phyloP scores from a whole-genome alignment of 192 early-diverging fungal genomes.

The Linnemannia elongata region DNA sequence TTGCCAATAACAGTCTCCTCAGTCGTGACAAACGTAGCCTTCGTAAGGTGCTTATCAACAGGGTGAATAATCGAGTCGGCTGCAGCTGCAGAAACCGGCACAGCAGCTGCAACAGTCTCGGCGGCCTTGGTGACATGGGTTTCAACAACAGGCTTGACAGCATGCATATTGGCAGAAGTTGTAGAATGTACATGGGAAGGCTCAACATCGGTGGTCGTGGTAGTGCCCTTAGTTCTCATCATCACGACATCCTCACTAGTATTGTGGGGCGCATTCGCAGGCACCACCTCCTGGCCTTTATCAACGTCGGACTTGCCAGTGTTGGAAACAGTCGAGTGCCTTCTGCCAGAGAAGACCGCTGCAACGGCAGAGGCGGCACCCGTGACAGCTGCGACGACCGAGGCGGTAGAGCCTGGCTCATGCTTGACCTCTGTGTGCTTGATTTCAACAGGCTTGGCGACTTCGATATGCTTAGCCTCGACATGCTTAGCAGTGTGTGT shows the following conservation, averaged over 20 bases:
- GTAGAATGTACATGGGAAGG: too few relatives aligned
- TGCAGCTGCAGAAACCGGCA: neutral
- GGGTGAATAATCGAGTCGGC: neutral
- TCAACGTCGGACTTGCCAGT: neutral
- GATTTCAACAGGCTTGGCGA: neutral
- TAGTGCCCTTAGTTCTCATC: neutral
- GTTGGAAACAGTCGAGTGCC: neutral
- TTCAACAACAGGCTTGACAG: neutral
- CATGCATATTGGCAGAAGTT: neutral
- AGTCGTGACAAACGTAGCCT: neutral
- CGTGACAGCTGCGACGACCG: neutral
- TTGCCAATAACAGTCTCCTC: neutral
- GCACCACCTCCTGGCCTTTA: neutral
- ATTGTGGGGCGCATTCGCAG: neutral
- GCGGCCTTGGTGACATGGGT: slow-evolving; percentile 14
- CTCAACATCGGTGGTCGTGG: neutral
- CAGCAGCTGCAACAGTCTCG: slow-evolving; percentile 4
- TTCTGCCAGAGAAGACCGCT: neutral
- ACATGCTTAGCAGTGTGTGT: neutral
- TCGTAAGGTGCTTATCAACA: neutral
- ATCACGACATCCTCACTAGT: neutral
- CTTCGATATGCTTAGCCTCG: neutral
- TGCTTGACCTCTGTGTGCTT: neutral
- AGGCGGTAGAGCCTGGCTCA: neutral
- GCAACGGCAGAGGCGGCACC: neutral